phyloP scores from a whole-genome alignment of 768 basidiomycete genomes.

The Phlegmacium glaucopus region DNA sequence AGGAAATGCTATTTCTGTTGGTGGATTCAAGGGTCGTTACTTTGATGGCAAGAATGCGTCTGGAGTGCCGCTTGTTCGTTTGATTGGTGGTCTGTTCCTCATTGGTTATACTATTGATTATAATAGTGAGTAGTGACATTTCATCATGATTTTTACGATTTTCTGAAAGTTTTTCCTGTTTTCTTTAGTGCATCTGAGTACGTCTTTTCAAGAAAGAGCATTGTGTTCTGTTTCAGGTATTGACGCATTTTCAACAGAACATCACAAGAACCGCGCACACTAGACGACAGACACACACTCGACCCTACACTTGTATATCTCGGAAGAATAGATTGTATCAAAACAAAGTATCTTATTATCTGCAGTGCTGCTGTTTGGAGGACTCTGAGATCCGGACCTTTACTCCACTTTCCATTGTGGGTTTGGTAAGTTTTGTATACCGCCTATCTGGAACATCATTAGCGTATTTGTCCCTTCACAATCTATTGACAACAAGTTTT shows the following conservation, averaged over 20 bases:
- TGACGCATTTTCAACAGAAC: conserved; percentile 45
- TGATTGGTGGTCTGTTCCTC: conserved; percentile 64
- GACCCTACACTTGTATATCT: neutral
- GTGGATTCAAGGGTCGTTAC: conserved; percentile 73
- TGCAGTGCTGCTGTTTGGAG: neutral
- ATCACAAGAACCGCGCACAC: conserved; percentile 91
- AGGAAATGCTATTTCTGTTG: conserved; percentile 61
- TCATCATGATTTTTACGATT: neutral
- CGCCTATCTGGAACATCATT: too few species aligned
- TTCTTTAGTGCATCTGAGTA: conserved; percentile 77
- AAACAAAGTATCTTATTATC: conserved; percentile 10
- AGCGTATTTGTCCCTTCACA: too few species aligned
- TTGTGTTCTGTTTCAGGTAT: conserved; percentile 18
- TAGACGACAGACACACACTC: conserved; percentile 26
- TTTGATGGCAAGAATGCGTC: conserved; percentile 88
- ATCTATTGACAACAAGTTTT: too few species aligned
- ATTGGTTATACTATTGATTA: conserved; percentile 89
- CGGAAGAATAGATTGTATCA: conserved; percentile 16
- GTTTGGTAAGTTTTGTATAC: too few species aligned
- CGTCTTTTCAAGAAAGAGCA: conserved; percentile 24
- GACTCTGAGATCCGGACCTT: too few species aligned
- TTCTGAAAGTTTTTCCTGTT: conserved; percentile 3
- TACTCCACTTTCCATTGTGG: too few species aligned
- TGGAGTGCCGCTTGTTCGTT: conserved; percentile 59
- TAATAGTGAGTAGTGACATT: conserved; percentile 61